Evolutionary conservation across 257 asterid genomes (phyloP).

Genomic region (Nicotiana obtusifolia): DNA sequence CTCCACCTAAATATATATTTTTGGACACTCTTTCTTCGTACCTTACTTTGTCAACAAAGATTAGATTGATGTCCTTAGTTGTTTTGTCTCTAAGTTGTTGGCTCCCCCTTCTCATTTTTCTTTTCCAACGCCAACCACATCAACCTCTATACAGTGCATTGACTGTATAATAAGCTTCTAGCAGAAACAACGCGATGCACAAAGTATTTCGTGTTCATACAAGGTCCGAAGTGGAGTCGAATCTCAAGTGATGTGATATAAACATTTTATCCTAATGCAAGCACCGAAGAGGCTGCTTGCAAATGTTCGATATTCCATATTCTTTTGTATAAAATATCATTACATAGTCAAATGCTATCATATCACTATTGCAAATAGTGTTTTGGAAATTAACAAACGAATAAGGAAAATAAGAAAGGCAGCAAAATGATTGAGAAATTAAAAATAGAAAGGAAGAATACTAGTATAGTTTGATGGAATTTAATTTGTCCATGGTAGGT

Average conservation of each 20-base stretch:
- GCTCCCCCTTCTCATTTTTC: neutral
- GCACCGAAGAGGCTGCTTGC: neutral
- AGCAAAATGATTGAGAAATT: neutral
- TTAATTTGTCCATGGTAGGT: neutral
- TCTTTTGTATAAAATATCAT: neutral
- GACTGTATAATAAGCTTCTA: neutral
- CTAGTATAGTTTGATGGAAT: too few species aligned
- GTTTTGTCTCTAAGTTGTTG: slow-evolving; percentile 16
- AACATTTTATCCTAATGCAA: too few species aligned
- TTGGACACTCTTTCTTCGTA: neutral
- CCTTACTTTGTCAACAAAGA: slow-evolving; percentile 5
- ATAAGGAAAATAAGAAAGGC: too few species aligned
- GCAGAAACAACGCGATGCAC: too few species aligned
- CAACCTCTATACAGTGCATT: neutral
- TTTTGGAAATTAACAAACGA: neutral
- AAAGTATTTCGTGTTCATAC: too few species aligned
- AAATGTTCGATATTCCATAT: neutral
- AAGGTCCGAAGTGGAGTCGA: too few species aligned
- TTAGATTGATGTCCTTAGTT: neutral
- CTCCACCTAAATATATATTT: neutral
- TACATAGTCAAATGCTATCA: neutral
- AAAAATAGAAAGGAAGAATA: neutral
- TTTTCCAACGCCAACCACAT: neutral
- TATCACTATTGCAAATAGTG: neutral
- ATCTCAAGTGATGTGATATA: too few species aligned